Percentiles rank a stretch among this genome's conserved stretches.
These are phyloP conservation scores for Pythium angustatum DNA, from an alignment of 352 stramenopile species.

Conservation along the genomic window DNA sequence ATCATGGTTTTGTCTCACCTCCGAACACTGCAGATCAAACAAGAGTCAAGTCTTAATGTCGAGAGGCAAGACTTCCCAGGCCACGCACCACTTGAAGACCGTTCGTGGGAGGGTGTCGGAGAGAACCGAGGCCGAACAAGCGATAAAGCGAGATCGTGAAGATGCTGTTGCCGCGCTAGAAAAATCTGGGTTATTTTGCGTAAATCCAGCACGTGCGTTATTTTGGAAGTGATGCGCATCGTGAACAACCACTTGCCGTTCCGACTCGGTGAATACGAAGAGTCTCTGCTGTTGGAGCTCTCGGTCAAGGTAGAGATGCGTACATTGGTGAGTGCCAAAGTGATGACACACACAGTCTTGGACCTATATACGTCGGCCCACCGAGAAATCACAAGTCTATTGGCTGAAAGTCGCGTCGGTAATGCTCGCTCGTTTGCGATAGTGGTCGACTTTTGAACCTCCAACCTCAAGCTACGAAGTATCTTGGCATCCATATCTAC, in stretches of 20 bases:
- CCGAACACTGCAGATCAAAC: constrained; percentile 1
- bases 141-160: neutral
- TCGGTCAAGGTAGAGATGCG: neutral
- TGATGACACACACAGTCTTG: neutral
- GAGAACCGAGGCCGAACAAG: constrained; percentile 4
- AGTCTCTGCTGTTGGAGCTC: neutral
- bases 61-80: constrained; percentile 18
- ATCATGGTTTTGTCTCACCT: constrained; percentile 16
- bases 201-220: constrained; percentile 6
- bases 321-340: neutral
- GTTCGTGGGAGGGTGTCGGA: neutral
- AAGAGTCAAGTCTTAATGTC: neutral
- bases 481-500: constrained; percentile 24
- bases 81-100: constrained; percentile 10
- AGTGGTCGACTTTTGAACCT: constrained; percentile 25
- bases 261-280: neutral
- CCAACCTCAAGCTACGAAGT: constrained; percentile 18
- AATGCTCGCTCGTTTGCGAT: constrained; percentile 15
- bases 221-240: constrained; percentile 10
- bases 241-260: constrained; percentile 11
- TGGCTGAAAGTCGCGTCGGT: neutral
- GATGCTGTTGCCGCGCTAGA: neutral
- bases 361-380: constrained; percentile 14
- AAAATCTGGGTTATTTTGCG: neutral
- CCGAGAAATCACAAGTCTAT: neutral